Evolutionary conservation across 768 basidiomycete genomes (phyloP).

Genomic region (Rhizopogon vulgaris): DNA sequence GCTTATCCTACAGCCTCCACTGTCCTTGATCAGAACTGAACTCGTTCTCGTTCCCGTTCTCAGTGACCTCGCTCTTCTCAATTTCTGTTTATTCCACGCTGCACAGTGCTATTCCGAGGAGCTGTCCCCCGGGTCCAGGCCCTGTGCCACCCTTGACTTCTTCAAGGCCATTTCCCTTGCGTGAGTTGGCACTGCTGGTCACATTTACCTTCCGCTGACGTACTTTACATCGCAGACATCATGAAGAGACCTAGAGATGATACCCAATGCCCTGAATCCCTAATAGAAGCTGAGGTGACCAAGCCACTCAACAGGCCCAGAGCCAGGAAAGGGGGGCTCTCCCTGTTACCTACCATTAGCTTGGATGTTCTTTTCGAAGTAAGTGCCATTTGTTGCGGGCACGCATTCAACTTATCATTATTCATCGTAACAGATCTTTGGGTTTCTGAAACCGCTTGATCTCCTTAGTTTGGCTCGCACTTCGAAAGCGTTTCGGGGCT

Average conservation of each 20-base stretch:
- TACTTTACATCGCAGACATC: background rate
- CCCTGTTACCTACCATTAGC: constrained; percentile 29
- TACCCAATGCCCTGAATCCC: background rate
- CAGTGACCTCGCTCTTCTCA: too few relatives aligned
- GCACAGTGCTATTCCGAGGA: background rate
- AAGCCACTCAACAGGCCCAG: background rate
- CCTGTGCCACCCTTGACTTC: background rate
- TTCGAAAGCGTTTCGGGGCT: constrained; percentile 31
- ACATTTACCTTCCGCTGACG: background rate
- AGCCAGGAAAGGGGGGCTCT: constrained; percentile 5
- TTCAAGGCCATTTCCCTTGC: background rate
- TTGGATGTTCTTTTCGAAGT: constrained; percentile 25
- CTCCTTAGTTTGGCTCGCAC: constrained; percentile 40
- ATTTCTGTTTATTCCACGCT: background rate
- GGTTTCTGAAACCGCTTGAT: constrained; percentile 37
- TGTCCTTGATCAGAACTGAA: background rate
- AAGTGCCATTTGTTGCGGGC: background rate
- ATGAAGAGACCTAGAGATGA: background rate
- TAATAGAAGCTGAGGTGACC: background rate
- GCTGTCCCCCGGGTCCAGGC: constrained; percentile 2
- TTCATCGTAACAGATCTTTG: constrained; percentile 31
- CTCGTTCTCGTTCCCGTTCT: background rate
- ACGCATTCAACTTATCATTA: background rate
- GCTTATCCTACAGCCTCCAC: background rate
- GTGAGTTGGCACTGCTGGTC: background rate